Percentiles rank a stretch among this genome's conserved stretches.
Conservation (phyloP, 2,329 filamentous ascomycete genomes). For the Conoideocrella luteorostrata region DNA sequence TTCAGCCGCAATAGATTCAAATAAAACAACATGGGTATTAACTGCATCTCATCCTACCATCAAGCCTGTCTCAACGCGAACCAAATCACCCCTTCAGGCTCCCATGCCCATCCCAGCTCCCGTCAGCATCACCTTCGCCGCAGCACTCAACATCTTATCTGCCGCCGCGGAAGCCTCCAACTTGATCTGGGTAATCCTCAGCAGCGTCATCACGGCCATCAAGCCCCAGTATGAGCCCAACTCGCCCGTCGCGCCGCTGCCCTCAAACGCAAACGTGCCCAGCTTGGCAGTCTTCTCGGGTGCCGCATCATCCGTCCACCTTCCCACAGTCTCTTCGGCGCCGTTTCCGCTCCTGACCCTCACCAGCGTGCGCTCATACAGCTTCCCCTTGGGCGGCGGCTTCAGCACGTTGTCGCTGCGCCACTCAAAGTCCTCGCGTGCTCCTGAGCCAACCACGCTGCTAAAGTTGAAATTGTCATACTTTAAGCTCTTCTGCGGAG, state of each 20-base stretch:
- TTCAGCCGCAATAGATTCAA: too few relatives aligned
- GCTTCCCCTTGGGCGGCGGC: not conserved
- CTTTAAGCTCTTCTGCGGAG: not conserved
- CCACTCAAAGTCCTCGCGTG: not conserved
- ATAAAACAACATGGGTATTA: too few relatives aligned
- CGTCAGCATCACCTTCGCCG: not conserved
- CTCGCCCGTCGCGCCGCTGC: conserved; percentile 14
- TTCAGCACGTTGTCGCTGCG: not conserved
- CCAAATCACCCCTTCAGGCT: not conserved
- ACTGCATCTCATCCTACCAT: too few relatives aligned
- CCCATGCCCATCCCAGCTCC: not conserved
- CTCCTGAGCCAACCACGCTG: not conserved
- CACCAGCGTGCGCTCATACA: not conserved
- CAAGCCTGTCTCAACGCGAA: not conserved
- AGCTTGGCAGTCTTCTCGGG: not conserved
- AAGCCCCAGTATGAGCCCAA: conserved; percentile 13
- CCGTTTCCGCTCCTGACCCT: not conserved
- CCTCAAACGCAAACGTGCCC: conserved; percentile 12
- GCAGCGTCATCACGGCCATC: conserved; percentile 13
- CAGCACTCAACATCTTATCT: not conserved
- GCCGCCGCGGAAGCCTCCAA: not conserved
- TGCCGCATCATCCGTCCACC: not conserved
- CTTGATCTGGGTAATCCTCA: not conserved
- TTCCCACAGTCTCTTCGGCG: not conserved
- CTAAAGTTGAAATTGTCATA: not conserved